Evolutionary conservation across 352 stramenopile species (phyloP).

Genomic region (Phytopythium ostracodes): DNA sequence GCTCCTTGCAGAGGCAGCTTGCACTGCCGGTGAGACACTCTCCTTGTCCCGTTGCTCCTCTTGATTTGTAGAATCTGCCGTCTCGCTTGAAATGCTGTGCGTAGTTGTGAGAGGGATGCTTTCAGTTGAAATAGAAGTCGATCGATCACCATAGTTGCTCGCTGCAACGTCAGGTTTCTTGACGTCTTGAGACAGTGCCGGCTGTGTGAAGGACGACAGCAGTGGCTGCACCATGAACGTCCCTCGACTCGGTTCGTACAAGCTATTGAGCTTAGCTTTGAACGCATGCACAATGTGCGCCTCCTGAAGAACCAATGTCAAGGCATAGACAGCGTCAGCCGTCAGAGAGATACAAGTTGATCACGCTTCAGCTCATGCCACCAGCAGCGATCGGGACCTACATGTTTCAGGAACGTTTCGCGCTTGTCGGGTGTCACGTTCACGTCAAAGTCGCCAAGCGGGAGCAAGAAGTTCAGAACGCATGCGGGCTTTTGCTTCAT

Average conservation of each 20-base stretch:
- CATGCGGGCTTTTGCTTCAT: constrained; percentile 93
- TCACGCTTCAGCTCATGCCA: background rate
- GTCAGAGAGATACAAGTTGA: background rate
- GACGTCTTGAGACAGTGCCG: constrained; percentile 12
- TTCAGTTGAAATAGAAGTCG: background rate
- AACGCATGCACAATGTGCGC: constrained; percentile 53
- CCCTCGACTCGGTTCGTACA: constrained; percentile 60
- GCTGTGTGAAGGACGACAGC: constrained; percentile 34
- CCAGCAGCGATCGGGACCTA: constrained; percentile 12
- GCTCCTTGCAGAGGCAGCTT: background rate
- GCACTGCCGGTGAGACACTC: background rate
- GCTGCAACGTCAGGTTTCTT: background rate
- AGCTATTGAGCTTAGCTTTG: constrained; percentile 44
- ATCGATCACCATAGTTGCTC: background rate
- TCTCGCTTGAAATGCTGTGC: background rate
- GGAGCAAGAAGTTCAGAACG: constrained; percentile 90
- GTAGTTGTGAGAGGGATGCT: background rate
- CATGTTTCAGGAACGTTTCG: constrained; percentile 87
- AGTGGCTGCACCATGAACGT: constrained; percentile 62
- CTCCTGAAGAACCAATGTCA: constrained; percentile 27
- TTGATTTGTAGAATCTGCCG: background rate
- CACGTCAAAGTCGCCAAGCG: constrained; percentile 90
- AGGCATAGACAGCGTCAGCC: background rate
- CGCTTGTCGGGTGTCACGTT: constrained; percentile 98
- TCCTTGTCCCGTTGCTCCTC: background rate